Percentiles rank a stretch among this genome's conserved stretches.
phyloP scores from a whole-genome alignment of 192 early-diverging fungal species.

The Linnemannia exigua region DNA sequence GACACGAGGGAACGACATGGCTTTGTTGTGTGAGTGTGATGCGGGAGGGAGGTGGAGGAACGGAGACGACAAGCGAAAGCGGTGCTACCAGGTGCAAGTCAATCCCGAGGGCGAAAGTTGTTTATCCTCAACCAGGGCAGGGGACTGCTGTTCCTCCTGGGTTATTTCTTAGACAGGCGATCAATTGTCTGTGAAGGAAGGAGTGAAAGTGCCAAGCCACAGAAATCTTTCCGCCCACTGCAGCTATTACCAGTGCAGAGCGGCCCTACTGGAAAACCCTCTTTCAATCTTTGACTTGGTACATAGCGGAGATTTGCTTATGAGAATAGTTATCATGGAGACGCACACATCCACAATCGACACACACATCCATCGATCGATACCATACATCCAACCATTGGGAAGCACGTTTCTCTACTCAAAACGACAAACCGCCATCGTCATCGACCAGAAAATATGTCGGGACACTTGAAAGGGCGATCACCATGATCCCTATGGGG shows the following conservation, averaged over 20 bases:
- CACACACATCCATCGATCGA: slow-evolving; percentile 45
- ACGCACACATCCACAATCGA: slow-evolving; percentile 13
- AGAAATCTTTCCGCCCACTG: not conserved
- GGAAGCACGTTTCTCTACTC: not conserved
- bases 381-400: slow-evolving; percentile 11
- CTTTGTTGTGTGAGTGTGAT: not conserved
- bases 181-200: not conserved
- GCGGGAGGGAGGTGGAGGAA: not conserved
- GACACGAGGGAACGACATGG: slow-evolving; percentile 40
- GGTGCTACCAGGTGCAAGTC: not conserved
- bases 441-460: not conserved
- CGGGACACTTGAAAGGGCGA: not conserved
- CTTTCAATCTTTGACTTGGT: slow-evolving; percentile 60
- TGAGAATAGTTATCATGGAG: too few species aligned
- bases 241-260: too few species aligned
- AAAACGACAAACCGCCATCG: not conserved
- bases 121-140: not conserved
- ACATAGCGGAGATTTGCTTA: slow-evolving; percentile 8
- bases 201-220: not conserved
- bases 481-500: not conserved
- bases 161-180: not conserved
- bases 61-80: not conserved
- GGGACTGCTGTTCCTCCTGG: not conserved
- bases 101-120: slow-evolving; percentile 11
- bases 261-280: slow-evolving; percentile 22